These are phyloP conservation scores for Paspalum notatum DNA, from an alignment of 176 grass and related monocot genomes.

Conservation along the genomic window DNA sequence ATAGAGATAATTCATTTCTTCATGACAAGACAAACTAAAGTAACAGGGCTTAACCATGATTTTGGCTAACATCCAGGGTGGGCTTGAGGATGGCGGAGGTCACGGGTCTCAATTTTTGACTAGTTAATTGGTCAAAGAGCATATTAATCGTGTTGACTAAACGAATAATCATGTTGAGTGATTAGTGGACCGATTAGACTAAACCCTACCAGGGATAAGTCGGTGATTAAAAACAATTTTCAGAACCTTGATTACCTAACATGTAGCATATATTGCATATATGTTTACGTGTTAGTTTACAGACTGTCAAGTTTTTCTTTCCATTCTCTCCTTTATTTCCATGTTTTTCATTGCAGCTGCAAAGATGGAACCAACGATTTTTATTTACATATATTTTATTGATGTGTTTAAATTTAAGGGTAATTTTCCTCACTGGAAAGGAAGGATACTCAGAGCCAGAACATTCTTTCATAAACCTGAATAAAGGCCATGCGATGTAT, in stretches of 20 bases:
- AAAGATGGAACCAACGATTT: neutral
- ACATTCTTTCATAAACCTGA: slow-evolving; percentile 32
- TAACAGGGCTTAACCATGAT: too few relatives aligned
- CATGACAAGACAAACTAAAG: too few relatives aligned
- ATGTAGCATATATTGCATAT: neutral
- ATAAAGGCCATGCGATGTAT: slow-evolving; percentile 41
- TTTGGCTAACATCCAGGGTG: too few relatives aligned
- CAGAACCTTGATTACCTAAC: neutral
- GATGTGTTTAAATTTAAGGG: slow-evolving; percentile 3
- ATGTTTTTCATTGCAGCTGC: neutral
- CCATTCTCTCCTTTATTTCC: neutral
- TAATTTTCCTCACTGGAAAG: slow-evolving; percentile 12
- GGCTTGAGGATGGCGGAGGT: too few relatives aligned
- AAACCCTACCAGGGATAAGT: too few relatives aligned
- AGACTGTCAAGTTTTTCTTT: slow-evolving; percentile 7
- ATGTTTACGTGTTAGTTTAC: slow-evolving; percentile 8
- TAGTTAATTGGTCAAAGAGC: too few relatives aligned
- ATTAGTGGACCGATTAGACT: too few relatives aligned
- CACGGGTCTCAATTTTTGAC: too few relatives aligned
- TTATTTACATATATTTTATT: neutral
- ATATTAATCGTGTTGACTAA: too few relatives aligned
- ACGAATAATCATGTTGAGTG: too few relatives aligned
- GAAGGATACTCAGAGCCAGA: slow-evolving; percentile 10
- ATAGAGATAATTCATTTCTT: too few relatives aligned
- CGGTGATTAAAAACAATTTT: too few relatives aligned